Evolutionary conservation across 495 filamentous ascomycete species (phyloP).

Genomic region (Pyronema omphalodes): DNA sequence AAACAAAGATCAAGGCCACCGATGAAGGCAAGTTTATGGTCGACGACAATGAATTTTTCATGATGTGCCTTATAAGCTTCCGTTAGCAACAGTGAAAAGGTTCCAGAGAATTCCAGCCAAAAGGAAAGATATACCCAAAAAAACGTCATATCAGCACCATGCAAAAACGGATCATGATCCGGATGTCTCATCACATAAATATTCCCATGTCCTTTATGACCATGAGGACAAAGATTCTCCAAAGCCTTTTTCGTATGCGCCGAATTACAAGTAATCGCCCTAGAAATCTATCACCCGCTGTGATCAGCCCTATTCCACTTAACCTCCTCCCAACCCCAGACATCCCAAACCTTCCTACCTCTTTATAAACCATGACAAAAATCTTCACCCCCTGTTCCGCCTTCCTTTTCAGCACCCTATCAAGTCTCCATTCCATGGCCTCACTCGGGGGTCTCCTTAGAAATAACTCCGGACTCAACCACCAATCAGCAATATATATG

Average conservation of each 20-base stretch:
- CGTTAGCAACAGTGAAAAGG: background rate
- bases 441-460: slow-evolving; percentile 61
- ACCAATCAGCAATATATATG: slow-evolving; percentile 95
- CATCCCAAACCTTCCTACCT: slow-evolving; percentile 31
- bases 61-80: slow-evolving; percentile 50
- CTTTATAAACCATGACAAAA: slow-evolving; percentile 84
- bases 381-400: slow-evolving; percentile 91
- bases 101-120: background rate
- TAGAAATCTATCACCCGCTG: slow-evolving; percentile 32
- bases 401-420: slow-evolving; percentile 66
- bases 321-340: background rate
- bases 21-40: slow-evolving; percentile 77
- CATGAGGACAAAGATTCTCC: slow-evolving; percentile 60
- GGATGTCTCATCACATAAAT: slow-evolving; percentile 83
- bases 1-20: slow-evolving; percentile 94
- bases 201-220: slow-evolving; percentile 62
- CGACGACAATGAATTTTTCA: slow-evolving; percentile 89
- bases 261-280: slow-evolving; percentile 81
- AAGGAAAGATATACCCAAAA: slow-evolving; percentile 47
- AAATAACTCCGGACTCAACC: slow-evolving; percentile 86
- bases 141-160: slow-evolving; percentile 88
- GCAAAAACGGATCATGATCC: slow-evolving; percentile 87
- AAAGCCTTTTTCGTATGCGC: slow-evolving; percentile 82
- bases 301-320: background rate
- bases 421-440: slow-evolving; percentile 66